A percentile compares a stretch with the other conserved stretches of the same genome.
These are phyloP conservation scores for Canna indica DNA, from an alignment of 176 grass and related monocot genomes.

Conservation along the genomic window DNA sequence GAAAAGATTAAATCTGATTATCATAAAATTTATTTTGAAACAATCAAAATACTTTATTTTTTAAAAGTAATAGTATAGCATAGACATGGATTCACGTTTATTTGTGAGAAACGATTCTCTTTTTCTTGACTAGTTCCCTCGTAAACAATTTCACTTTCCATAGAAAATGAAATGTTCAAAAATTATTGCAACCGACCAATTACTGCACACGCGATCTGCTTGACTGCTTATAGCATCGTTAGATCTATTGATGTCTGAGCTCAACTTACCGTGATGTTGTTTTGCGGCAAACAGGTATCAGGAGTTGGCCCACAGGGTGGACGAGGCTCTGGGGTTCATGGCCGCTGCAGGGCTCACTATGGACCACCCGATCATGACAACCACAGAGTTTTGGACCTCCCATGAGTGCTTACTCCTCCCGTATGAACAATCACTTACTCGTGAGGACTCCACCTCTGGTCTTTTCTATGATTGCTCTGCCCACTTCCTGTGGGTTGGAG, in stretches of 20 bases:
- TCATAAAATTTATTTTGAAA: too few relatives aligned
- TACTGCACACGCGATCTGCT: background rate
- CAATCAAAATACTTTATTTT: too few relatives aligned
- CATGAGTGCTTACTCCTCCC: conserved; percentile 92
- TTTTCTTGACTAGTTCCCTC: too few relatives aligned
- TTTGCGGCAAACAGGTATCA: conserved; percentile 56
- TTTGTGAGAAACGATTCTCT: too few relatives aligned
- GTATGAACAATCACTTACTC: conserved; percentile 73
- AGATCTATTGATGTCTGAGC: background rate
- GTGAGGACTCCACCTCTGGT: conserved; percentile 77
- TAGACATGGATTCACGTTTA: too few relatives aligned
- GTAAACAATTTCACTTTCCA: too few relatives aligned
- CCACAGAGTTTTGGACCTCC: conserved; percentile 86
- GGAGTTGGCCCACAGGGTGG: conserved; percentile 78
- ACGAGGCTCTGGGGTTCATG: conserved; percentile 92
- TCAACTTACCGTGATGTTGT: background rate
- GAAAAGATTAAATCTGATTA: too few relatives aligned
- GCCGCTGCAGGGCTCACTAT: conserved; percentile 64
- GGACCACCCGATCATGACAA: conserved; percentile 83
- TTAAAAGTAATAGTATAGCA: too few relatives aligned
- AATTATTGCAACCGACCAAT: background rate
- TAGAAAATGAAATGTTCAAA: too few relatives aligned
- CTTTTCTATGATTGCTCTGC: conserved; percentile 82
- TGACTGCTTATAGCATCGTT: background rate
- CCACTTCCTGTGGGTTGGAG: conserved; percentile 83